These are phyloP conservation scores for Microcyclospora pomicola DNA, from an alignment of 2,329 filamentous ascomycete genomes.

Conservation along the genomic window DNA sequence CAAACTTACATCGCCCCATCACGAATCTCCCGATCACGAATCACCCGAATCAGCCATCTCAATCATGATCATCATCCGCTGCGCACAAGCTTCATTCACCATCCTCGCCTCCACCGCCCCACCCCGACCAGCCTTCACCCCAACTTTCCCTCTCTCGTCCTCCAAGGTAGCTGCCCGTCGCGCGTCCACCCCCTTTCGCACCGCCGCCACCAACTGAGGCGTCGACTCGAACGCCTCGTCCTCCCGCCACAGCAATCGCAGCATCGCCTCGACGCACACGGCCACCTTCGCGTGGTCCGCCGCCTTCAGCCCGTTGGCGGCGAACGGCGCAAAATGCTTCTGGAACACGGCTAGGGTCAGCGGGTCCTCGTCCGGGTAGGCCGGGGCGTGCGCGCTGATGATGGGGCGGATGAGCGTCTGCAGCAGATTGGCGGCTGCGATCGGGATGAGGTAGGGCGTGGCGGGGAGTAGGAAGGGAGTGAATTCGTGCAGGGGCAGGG, in stretches of 20 bases:
- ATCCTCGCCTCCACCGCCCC: too few relatives aligned
- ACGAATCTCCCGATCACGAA: too few relatives aligned
- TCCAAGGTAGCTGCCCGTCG: too few relatives aligned
- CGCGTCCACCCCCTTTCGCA: not conserved
- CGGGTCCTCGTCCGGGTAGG: constrained; percentile 26
- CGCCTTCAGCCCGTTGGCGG: constrained; percentile 46
- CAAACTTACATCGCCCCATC: too few relatives aligned
- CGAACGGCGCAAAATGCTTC: constrained; percentile 49
- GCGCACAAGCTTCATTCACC: constrained; percentile 5
- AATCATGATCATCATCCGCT: constrained; percentile 16
- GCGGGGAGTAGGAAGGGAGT: constrained; percentile 39
- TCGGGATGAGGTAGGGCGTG: constrained; percentile 18
- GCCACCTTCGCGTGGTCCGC: constrained; percentile 63
- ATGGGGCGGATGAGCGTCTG: constrained; percentile 40
- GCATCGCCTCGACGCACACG: constrained; percentile 45
- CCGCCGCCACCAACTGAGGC: constrained; percentile 12
- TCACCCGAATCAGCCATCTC: not conserved
- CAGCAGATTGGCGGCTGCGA: constrained; percentile 37
- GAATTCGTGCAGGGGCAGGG: constrained; percentile 46
- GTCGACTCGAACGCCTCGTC: too few relatives aligned
- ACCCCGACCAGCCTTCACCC: too few relatives aligned
- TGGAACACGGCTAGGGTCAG: constrained; percentile 39
- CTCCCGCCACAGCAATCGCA: too few relatives aligned
- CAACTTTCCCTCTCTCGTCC: too few relatives aligned
- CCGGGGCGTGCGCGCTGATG: constrained; percentile 28